Evolutionary conservation across 164 flowering plant genomes (phyloP), one percentile per base, ranked within the genome.

Genomic region (Vitis amurensis): DNA sequence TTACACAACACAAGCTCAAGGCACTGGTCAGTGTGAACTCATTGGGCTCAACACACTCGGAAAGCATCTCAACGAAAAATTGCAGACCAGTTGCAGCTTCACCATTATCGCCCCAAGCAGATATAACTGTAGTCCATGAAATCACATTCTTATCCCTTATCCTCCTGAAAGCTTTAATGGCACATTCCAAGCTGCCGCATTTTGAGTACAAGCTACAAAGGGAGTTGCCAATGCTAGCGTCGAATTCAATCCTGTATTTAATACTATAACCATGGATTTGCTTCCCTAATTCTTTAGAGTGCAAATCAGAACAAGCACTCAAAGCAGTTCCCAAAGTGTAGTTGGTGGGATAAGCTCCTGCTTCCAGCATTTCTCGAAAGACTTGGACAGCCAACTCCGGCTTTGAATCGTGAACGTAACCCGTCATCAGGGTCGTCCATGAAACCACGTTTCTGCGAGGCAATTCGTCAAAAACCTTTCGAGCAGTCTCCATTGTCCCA

Each of bases 341-440:
- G 68, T 78, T 85, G 0, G 92, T 83, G 17, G 97, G 97, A 74
- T 82, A 87, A 44, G 76, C 70, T 61, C 98, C 98, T 37, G 64
- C 56, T 64, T 82, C 88, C 84, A 90, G 63, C 90, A 93, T 77
- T 69, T 89, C 88, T 15, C 9, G 70, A 61, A 89, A 90, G 30
- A 87, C 83, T 37, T 53, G 59, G 51, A 85, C 44, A 3, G 91
- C 88, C 11, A 66, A 52, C 68, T 81, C 88, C 0, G 94, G 94
- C 81, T 80, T 84, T 0, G 79, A 78, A 73, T 77, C 83, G n/a
- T 85, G 87, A 74, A 84, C 79, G 56, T 89, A 87, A 16, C 96
- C 98, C 4, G 89, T 79, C 84, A 93, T 83, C 76, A 93, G 52
- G n/a, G 88, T 68, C 0, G 95, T 93, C 96, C 97, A 89, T 1